These are phyloP conservation scores for Penicillium concentricum DNA, from an alignment of 2,329 filamentous ascomycete species.

Conservation along the genomic window DNA sequence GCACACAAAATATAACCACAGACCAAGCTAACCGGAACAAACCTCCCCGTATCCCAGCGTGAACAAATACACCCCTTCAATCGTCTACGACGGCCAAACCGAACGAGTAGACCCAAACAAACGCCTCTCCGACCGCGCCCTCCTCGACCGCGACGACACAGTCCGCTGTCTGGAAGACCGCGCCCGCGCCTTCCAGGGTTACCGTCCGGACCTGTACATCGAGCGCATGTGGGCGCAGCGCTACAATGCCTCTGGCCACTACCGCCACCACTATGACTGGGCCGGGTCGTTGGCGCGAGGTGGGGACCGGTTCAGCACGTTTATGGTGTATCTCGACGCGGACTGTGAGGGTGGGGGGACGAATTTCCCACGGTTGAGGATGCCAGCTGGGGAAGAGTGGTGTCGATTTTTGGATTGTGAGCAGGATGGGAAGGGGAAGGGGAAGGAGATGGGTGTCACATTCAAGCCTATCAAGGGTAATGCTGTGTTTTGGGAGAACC, in stretches of 20 bases:
- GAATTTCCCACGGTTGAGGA: slow-evolving; percentile 55
- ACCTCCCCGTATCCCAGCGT: slow-evolving; percentile 24
- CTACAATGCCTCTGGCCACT: slow-evolving; percentile 59
- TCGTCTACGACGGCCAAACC: slow-evolving; percentile 51
- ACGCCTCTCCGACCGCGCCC: slow-evolving; percentile 53
- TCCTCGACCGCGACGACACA: slow-evolving; percentile 47
- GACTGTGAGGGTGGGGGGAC: slow-evolving; percentile 60
- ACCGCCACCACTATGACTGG: slow-evolving; percentile 62
- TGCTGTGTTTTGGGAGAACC: slow-evolving; percentile 64
- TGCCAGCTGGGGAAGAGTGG: slow-evolving; percentile 50
- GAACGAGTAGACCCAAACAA: slow-evolving; percentile 50
- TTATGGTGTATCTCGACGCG: slow-evolving; percentile 61
- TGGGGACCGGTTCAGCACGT: slow-evolving; percentile 53
- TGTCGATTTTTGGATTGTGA: slow-evolving; percentile 59
- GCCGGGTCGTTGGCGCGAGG: slow-evolving; percentile 39
- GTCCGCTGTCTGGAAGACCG: slow-evolving; percentile 61
- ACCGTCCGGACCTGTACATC: slow-evolving; percentile 57
- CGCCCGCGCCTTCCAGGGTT: slow-evolving; percentile 60
- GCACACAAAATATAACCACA: not conserved
- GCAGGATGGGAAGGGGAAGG: slow-evolving; percentile 13
- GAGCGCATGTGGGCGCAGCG: slow-evolving; percentile 62
- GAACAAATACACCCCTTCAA: slow-evolving; percentile 54
- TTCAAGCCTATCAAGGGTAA: slow-evolving; percentile 59
- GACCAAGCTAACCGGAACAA: not conserved
- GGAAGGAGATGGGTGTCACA: slow-evolving; percentile 46